Base-by-base conservation (phyloP, 148 eudicot genomes). In the Gaultheria prostrata region DNA sequence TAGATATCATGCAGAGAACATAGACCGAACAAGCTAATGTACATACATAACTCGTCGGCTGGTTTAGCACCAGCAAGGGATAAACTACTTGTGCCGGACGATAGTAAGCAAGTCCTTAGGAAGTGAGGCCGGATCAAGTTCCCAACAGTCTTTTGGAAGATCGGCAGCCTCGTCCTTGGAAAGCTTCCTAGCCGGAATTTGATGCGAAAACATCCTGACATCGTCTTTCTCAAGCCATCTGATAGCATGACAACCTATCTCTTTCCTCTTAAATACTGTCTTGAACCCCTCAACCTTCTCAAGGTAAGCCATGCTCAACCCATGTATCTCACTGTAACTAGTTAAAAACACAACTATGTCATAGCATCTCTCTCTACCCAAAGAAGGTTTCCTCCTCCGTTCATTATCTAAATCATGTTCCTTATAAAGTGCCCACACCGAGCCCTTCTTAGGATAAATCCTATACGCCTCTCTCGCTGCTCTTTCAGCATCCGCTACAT, bases 81-180 rank as follows among this genome's bases (percentile, higher is more conserved):
- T 61, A 8, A 54, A 63, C 82, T 82, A 90, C 43, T 72, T 80
- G 2, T 49, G 35, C 53, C 81, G 39, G 39, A 84, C 54, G 70
- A 88, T n/a, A 21, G 86, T 45, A 73, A 93, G 94, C 87, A 90
- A 81, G 73, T 91, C 88, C 0, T 90, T 84, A 76, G 95, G 92
- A 80, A 94, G 93, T 18, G 99, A 92, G 81, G 98, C 98, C 77
- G 99, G 99, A 89, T 97, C 98, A 67, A 97, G 91, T 59, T 94
- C 97, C 97, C 99, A 95, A 88, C 95, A 94, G 43, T 90, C 89
- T 80, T 88, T 89, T 33, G 89, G 79, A 83, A 88, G 80, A 83
- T 86, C 86, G 8, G 90, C 75, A 63, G 85, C 90, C 63, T 91
- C 98, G 69, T 91, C 90, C 10, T 87, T 90, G 24, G 92, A 87